Conservation (phyloP, 768 basidiomycete species). For the Cystofilobasidium bisporidii region DNA sequence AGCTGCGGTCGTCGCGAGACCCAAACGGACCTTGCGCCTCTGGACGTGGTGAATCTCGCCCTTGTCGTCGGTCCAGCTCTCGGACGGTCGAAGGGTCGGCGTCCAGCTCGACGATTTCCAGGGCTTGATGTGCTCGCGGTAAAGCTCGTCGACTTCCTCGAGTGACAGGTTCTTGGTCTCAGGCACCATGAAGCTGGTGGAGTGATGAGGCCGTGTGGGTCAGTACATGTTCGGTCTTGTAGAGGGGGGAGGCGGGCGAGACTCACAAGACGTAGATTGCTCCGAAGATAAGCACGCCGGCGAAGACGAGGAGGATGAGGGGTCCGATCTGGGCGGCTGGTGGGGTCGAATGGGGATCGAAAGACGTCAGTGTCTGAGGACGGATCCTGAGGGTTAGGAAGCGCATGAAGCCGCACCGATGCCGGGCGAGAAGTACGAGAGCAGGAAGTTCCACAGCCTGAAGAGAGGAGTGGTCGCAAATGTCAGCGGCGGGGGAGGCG, state of each 20-base stretch:
- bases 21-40: not conserved
- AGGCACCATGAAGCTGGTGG: slow-evolving; percentile 56
- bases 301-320: slow-evolving; percentile 66
- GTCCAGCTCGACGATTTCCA: slow-evolving; percentile 58
- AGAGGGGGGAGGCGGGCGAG: not conserved
- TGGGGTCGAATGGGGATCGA: too few species aligned
- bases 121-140: slow-evolving; percentile 46
- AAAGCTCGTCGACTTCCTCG: slow-evolving; percentile 71
- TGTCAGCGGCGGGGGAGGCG: not conserved
- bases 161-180: slow-evolving; percentile 70
- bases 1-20: too few species aligned
- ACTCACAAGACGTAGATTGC: slow-evolving; percentile 32
- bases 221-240: not conserved
- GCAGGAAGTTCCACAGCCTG: slow-evolving; percentile 64
- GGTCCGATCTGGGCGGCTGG: slow-evolving; percentile 55
- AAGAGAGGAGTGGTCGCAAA: too few species aligned
- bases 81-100: slow-evolving; percentile 40
- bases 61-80: slow-evolving; percentile 20
- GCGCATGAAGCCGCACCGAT: too few species aligned
- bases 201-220: not conserved
- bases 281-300: slow-evolving; percentile 60
- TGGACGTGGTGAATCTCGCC: slow-evolving; percentile 19
- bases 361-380: too few species aligned
- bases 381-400: too few species aligned
- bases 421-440: slow-evolving; percentile 53